Evolutionary conservation across 176 grass and related monocot genomes (phyloP), one percentile per base, ranked within the genome.

Genomic region (Lolium rigidum): DNA sequence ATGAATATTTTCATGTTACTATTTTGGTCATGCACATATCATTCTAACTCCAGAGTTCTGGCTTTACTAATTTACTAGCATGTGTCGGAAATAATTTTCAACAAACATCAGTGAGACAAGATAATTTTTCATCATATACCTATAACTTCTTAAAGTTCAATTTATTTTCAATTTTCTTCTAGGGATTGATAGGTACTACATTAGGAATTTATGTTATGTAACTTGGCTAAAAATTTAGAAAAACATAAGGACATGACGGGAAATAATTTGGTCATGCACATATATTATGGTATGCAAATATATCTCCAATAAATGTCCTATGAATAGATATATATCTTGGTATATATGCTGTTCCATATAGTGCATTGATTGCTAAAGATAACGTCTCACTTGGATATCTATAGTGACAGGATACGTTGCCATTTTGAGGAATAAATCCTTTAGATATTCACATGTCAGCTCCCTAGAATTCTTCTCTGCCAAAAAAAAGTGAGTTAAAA

Each of bases 281-380:
- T 43, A 43, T 43, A 5, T 35, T 47, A 16, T 37, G 14, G 0
- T 14, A 14, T 44, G 44, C 16, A 52, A 70, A 51, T 70, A 68
- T 82, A 78, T 78, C 63, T 77, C 15, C 16, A 86, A 55, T 86
- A 55, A 90, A 78, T 90, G 31, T 20, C 8, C 4, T 21, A 17
- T 54, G 38, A 25, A 82, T 28, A 77, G 78, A 85, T n/a, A 37
- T n/a, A 28, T 78, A 82, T 82, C 70, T 77, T 82, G 3, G 18
- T 18, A 35, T 35, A 35, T 35, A 18, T 63, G 5, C 1, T n/a
- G 6, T 38, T 61, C 26, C 7, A 52, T 70, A 61, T 77, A n/a
- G 70, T 82, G 3, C 78, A 90, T 82, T 81, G 9, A 80, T 80
- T 22, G 52, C 48, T 51, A 77, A n/a, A 24, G 12, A 48, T 69